phyloP scores from a whole-genome alignment of 2,329 filamentous ascomycete genomes.

The Xylariaceae sp. region DNA sequence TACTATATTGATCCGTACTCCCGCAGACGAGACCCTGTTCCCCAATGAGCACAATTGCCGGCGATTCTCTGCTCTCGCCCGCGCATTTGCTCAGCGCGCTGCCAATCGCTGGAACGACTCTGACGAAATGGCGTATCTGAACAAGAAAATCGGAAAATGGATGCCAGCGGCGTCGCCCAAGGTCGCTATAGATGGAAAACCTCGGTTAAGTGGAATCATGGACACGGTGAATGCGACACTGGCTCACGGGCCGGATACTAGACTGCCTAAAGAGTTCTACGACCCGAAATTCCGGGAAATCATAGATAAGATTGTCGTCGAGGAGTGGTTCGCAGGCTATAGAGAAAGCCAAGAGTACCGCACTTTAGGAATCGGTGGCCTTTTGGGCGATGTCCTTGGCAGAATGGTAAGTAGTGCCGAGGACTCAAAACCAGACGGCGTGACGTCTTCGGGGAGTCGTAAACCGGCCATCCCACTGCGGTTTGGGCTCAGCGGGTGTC shows the following conservation, averaged over 20 bases:
- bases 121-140: slow-evolving; percentile 78
- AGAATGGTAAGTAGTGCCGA: slow-evolving; percentile 67
- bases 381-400: slow-evolving; percentile 80
- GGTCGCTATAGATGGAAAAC: slow-evolving; percentile 78
- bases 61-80: slow-evolving; percentile 63
- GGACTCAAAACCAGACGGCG: slow-evolving; percentile 47
- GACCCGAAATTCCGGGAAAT: slow-evolving; percentile 65
- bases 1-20: slow-evolving; percentile 59
- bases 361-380: slow-evolving; percentile 75
- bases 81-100: slow-evolving; percentile 66
- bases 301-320: slow-evolving; percentile 69
- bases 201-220: slow-evolving; percentile 83
- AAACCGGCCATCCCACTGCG: slow-evolving; percentile 49
- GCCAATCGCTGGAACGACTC: slow-evolving; percentile 70
- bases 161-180: slow-evolving; percentile 67
- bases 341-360: slow-evolving; percentile 80
- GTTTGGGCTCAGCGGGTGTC: slow-evolving; percentile 78
- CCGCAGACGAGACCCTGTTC: slow-evolving; percentile 70
- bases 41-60: slow-evolving; percentile 72
- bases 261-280: slow-evolving; percentile 81
- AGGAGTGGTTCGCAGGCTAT: slow-evolving; percentile 93
- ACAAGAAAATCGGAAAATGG: slow-evolving; percentile 71
- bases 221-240: slow-evolving; percentile 87
- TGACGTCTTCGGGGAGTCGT: slow-evolving; percentile 26
- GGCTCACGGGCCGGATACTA: slow-evolving; percentile 75